Base-by-base conservation (phyloP, 176 grass and related monocot species). In the Carex cristatella region DNA sequence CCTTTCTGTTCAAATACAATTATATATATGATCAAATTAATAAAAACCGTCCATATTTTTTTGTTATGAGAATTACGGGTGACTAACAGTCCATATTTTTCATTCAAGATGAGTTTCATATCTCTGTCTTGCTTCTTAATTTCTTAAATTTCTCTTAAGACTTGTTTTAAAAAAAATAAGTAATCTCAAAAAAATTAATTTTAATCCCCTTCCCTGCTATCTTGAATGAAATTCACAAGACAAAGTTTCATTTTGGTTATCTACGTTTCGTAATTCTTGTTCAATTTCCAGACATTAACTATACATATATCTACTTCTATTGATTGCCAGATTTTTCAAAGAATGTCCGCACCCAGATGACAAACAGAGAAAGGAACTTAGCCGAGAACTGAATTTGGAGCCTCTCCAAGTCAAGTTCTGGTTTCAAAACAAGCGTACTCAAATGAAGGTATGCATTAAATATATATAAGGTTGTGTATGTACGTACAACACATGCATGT, bases 351-450 rank as follows among this genome's bases (percentile, higher is more conserved):
- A 97, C 49, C 94, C 94, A 2, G 94, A 97, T 14, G 94, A 97
- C 88, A 97, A 97, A 84, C 94, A 97, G 69, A 69, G 94, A 63
- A 97, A 97, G 87, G 94, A 97, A 73, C 88, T 97, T 7, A 89
- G 94, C 76, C 87, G 90, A 12, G 92, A 97, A 83, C 94, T 97
- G 0, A 83, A 76, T 5, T 84, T 97, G 3, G 94, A 94, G 62
- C 94, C 94, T 2, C 87, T 94, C 56, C 94, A 97, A 51, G 81
- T 97, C 70, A 97, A 97, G 85, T 97, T 97, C 15, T 97, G 94
- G 94, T 97, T 97, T 73, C 94, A 97, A 82, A 97, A 97, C 83
- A 94, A 97, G 92, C 94, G 94, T 87, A 97, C 94, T 3, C 94
- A 97, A 81, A 92, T 94, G 90, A 97, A 97, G 94, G 94, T 88